These are phyloP conservation scores for Rhododendron ovatum DNA, from an alignment of 148 eudicot genomes.

Conservation along the genomic window DNA sequence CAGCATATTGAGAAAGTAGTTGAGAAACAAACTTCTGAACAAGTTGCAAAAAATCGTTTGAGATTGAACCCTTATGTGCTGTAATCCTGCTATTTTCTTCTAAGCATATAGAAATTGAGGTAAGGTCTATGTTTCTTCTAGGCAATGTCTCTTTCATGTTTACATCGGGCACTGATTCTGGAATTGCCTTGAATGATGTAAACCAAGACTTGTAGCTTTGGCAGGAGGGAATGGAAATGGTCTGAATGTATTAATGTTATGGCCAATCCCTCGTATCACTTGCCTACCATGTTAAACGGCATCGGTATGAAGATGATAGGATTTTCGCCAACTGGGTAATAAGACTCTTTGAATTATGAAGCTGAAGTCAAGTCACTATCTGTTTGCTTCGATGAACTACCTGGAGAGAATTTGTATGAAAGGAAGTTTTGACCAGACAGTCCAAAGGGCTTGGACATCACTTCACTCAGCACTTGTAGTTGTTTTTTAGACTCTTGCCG, in stretches of 20 bases:
- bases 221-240: neutral
- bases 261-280: neutral
- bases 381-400: slow-evolving; percentile 1
- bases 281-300: neutral
- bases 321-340: neutral
- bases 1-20: too few species aligned
- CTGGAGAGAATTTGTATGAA: neutral
- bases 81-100: neutral
- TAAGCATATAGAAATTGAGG: neutral
- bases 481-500: neutral
- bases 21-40: too few species aligned
- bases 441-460: neutral
- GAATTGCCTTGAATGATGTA: neutral
- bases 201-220: slow-evolving; percentile 2
- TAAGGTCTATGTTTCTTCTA: neutral
- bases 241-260: neutral
- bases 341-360: neutral
- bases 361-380: neutral
- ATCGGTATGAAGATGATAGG: neutral
- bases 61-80: slow-evolving; percentile 10
- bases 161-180: neutral
- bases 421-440: neutral
- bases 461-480: neutral
- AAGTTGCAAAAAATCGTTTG: too few species aligned
- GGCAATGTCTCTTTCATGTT: neutral